A percentile compares a stretch with the other conserved stretches of the same genome.
These are phyloP conservation scores for Biancaea sappan DNA, from an alignment of 306 rosid species.

Conservation along the genomic window DNA sequence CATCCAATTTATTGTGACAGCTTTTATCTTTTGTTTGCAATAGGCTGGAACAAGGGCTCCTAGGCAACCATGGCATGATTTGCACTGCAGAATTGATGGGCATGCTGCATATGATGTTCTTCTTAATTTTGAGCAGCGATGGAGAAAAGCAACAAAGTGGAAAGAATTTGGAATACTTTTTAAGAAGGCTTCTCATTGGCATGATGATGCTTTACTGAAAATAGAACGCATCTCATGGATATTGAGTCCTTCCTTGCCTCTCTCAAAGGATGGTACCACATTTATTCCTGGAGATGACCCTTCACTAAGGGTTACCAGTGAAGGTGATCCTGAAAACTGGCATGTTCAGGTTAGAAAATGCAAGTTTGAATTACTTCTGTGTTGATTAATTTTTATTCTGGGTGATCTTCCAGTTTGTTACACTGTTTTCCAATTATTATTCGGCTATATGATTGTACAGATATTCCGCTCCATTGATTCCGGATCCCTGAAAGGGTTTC, in stretches of 20 bases:
- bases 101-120: constrained; percentile 97
- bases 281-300: constrained; percentile 67
- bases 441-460: constrained; percentile 45
- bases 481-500: constrained; percentile 90
- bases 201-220: constrained; percentile 75
- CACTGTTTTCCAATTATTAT: constrained; percentile 33
- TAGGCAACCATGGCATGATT: constrained; percentile 98
- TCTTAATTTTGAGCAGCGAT: constrained; percentile 93
- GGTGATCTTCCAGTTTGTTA: constrained; percentile 17
- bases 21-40: constrained; percentile 25
- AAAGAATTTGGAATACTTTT: constrained; percentile 68
- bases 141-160: constrained; percentile 86
- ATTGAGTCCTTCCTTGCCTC: constrained; percentile 59
- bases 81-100: constrained; percentile 94
- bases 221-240: constrained; percentile 94
- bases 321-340: constrained; percentile 80
- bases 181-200: constrained; percentile 62
- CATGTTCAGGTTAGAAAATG: constrained; percentile 81
- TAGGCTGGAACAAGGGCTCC: constrained; percentile 86
- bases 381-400: constrained; percentile 9
- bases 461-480: constrained; percentile 93
- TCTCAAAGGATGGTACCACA: constrained; percentile 35
- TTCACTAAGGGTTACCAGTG: constrained; percentile 49
- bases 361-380: constrained; percentile 30
- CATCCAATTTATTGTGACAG: constrained; percentile 23